Evolutionary conservation across 2,329 filamentous ascomycete genomes (phyloP).

Genomic region (Stagonosporopsis cucurbitacearum): DNA sequence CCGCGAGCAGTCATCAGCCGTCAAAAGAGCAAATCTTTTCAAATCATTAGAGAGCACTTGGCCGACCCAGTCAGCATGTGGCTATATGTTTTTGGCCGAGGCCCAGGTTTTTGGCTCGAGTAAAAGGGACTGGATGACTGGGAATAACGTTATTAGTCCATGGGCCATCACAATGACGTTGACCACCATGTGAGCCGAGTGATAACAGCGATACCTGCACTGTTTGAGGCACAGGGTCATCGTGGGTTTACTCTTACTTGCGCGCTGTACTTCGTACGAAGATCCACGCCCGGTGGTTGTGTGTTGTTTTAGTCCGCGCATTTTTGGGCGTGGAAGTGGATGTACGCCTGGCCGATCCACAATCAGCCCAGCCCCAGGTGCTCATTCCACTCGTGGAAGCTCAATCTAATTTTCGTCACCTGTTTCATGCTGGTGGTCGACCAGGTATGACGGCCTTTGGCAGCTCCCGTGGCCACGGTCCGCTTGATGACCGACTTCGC

Average conservation of each 20-base stretch:
- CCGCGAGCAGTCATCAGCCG: slow-evolving; percentile 31
- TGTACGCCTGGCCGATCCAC: slow-evolving; percentile 23
- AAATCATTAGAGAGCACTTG: slow-evolving; percentile 21
- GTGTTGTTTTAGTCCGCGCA: slow-evolving; percentile 28
- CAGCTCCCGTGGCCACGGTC: slow-evolving; percentile 32
- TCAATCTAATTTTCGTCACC: slow-evolving; percentile 24
- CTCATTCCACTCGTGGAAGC: slow-evolving; percentile 1
- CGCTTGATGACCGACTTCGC: slow-evolving; percentile 40
- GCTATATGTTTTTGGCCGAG: slow-evolving; percentile 34
- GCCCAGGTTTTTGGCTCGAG: slow-evolving; percentile 9
- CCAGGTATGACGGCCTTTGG: slow-evolving; percentile 21
- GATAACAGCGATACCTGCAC: slow-evolving; percentile 8
- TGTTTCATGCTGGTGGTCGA: slow-evolving; percentile 25
- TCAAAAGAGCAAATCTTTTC: slow-evolving; percentile 14
- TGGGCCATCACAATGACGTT: slow-evolving; percentile 30
- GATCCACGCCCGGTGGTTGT: slow-evolving; percentile 6
- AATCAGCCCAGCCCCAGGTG: not conserved
- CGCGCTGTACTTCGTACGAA: slow-evolving; percentile 11
- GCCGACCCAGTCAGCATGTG: slow-evolving; percentile 18
- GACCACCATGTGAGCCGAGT: slow-evolving; percentile 13
- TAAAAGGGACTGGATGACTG: slow-evolving; percentile 7
- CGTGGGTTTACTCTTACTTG: slow-evolving; percentile 9
- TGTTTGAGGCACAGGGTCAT: slow-evolving; percentile 7
- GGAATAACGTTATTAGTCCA: slow-evolving; percentile 30
- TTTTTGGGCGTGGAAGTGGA: slow-evolving; percentile 34